Evolutionary conservation across 192 early-diverging fungal genomes (phyloP), one percentile per base, ranked within the genome.

Genomic region (Podila verticillata): DNA sequence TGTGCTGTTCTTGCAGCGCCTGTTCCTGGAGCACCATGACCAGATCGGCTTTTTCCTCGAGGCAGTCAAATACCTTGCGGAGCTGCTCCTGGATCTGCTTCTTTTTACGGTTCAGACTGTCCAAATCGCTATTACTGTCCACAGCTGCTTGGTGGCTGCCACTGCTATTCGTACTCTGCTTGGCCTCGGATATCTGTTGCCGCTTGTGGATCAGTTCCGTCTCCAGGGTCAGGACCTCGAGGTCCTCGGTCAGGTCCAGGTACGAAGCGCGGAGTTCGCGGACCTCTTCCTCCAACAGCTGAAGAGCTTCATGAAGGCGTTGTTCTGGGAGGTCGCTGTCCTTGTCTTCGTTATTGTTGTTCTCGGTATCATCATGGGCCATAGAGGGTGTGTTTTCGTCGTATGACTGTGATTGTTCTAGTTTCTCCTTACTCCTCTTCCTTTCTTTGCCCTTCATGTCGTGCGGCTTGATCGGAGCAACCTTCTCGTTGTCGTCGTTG

Each of bases 1-100:
- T 24, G 4, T 65, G 51, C 28, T 60, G 60, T 28, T 68, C 47
- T 17, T 68, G 35, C 9, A 63, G 12, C 30, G 62, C 34, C n/a
- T 66, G 66, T 12, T 75, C 60, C 35, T 75, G 73, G 7, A 75
- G 48, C 20, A n/a, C 19, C 66, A 68, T 20, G 10, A 68, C 59
- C 34, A 63, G 35, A 26, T 75, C 74, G 15, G 74, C 67, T 24
- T 75, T 75, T 30, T 65, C 67, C 29, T 47, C 67, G 24, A 75
- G 26, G 29, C 62, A 59, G 48, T 75, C 74, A 7, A 49, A 59
- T 7, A 75, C 62, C 31, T 64, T 35, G 15, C 48, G 54, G 4
- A 69, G 65, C 26, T 69, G 66, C 30, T 69, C 20, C 13, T 32
- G 49, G 47, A 75, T 67, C 61, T 47, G 24, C 59, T 60, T 56